These are phyloP conservation scores for Sextonia rubra DNA, from an alignment of 164 flowering plant species.

Conservation along the genomic window DNA sequence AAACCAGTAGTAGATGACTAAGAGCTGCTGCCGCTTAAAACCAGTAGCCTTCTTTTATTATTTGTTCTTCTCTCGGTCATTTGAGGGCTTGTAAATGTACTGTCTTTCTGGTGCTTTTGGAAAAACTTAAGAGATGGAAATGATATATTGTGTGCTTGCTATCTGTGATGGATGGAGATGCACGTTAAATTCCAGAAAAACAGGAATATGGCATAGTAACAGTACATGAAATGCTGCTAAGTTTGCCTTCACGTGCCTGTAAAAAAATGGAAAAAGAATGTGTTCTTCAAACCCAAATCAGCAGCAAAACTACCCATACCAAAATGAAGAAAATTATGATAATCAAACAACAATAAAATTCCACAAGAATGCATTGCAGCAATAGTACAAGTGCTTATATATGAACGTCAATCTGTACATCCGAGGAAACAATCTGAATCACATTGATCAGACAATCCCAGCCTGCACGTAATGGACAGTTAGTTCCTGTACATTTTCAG, in stretches of 20 bases:
- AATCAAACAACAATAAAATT: background rate
- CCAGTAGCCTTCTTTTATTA: background rate
- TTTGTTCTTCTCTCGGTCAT: background rate
- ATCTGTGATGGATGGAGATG: background rate
- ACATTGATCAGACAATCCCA: too few relatives aligned
- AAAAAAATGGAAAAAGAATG: background rate
- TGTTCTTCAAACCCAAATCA: background rate
- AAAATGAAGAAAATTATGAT: background rate
- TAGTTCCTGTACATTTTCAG: too few relatives aligned
- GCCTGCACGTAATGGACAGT: too few relatives aligned
- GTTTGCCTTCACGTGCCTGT: background rate
- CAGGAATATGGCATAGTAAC: background rate
- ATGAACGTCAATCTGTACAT: too few relatives aligned
- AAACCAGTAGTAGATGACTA: too few relatives aligned
- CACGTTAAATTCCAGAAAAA: background rate
- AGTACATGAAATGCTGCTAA: background rate
- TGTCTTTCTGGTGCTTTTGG: background rate
- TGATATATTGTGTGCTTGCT: background rate
- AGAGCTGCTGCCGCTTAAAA: too few relatives aligned
- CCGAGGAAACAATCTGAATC: too few relatives aligned
- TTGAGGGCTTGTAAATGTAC: background rate
- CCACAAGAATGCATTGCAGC: too few relatives aligned
- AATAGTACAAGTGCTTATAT: too few relatives aligned
- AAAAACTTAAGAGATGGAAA: background rate
- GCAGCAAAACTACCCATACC: background rate